Percentiles rank a stretch among this genome's conserved stretches.
Evolutionary conservation across 257 asterid species (phyloP).

Genomic region (Solanum acaule): DNA sequence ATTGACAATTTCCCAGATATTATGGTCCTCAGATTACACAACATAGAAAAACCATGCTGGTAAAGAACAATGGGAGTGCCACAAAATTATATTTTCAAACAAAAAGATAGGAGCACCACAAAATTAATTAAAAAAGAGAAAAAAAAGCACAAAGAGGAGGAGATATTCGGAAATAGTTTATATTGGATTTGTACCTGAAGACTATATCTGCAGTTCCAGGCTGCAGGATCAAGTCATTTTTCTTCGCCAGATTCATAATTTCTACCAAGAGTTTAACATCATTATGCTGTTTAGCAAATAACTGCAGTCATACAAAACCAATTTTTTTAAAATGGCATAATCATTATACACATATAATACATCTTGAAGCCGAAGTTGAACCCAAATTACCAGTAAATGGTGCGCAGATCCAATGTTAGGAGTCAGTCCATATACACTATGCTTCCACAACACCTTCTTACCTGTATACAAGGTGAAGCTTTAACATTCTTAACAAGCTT

Average conservation of each 20-base stretch:
- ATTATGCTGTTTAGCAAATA: conserved; percentile 63
- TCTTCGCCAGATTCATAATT: conserved; percentile 58
- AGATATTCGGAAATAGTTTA: not conserved
- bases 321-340: not conserved
- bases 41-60: not conserved
- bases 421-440: conserved; percentile 57
- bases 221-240: conserved; percentile 60
- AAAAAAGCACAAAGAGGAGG: not conserved
- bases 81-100: not conserved
- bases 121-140: not conserved
- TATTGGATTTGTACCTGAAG: conserved; percentile 35
- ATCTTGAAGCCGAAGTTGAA: not conserved
- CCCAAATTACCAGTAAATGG: conserved; percentile 52
- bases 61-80: not conserved
- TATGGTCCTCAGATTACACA: not conserved
- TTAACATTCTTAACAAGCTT: not conserved
- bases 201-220: conserved; percentile 85
- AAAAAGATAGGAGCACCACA: not conserved
- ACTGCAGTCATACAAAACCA: conserved; percentile 43
- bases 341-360: not conserved
- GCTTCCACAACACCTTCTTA: conserved; percentile 63
- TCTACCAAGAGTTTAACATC: conserved; percentile 65
- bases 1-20: not conserved
- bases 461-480: conserved; percentile 32
- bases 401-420: conserved; percentile 87